Base-by-base conservation (phyloP, 352 stramenopile species). In the Globisporangium polare region DNA sequence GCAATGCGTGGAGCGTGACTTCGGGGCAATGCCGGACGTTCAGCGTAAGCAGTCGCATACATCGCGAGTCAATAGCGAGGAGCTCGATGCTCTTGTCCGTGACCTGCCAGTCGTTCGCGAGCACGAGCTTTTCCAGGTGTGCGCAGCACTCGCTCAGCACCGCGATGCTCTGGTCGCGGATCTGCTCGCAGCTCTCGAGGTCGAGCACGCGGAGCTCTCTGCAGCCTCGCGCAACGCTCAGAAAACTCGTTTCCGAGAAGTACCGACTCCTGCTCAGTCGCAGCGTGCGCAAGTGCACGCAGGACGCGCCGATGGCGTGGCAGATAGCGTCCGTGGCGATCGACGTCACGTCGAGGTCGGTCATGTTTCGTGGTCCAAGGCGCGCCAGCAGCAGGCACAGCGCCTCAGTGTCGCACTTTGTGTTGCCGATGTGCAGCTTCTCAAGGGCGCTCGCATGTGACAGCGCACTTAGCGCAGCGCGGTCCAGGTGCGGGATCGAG, bases 31-130 rank as follows among this genome's bases (percentile, higher is more conserved):
- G 78, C 27, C 78, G 77, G 17, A 89, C 68, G 55, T 86, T 74
- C 12, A 94, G 62, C 7, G 62, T 68, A 13, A 65, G 41, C 5
- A 94, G 66, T 17, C 39, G 64, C 3, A 39, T 64, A 45, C 72
- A 88, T 6, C 51, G 61, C 22, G 52, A 55, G 0, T 55, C 60
- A 10, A 10, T 17, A 22, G 5, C 41, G 10, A 83, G 47, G 2
- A 60, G 39, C 31, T 26, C 37, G 8, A 94, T 31, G 3, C 75
- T 78, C 1, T 20, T 31, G 62, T 94, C 84, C 5, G 80, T 87
- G 47, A 94, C 53, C 45, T 90, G 76, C 78, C 80, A 88, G 72
- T 94, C 80, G 29, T 89, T 87, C 35, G 77, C 77, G 20, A 94
- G 58, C 12, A 78, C 67, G 33, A 94, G 69, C 15, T 68, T 69